Evolutionary conservation across 768 basidiomycete species (phyloP), one percentile per base, ranked within the genome.

Genomic region (Podaxis sp.): DNA sequence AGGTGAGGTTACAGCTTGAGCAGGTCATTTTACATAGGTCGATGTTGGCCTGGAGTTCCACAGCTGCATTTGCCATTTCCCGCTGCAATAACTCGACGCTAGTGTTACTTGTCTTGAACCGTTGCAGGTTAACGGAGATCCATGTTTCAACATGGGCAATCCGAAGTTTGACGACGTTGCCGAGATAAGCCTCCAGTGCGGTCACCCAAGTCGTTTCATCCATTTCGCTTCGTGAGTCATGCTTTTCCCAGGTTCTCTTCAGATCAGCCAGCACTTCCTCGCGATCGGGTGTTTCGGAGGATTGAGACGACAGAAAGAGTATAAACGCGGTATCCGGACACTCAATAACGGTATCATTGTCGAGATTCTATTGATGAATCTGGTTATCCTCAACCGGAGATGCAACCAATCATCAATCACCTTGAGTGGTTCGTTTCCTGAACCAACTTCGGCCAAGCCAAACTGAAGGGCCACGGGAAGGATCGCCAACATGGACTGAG

Each of bases 1-100:
- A 88, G 21, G 71, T 63, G 1, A 87, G 70, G 44, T 80, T 75
- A 65, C 87, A 88, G 3, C 59, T 59, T 1, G 63, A 62, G 63
- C 87, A 88, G 52, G 75, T 72, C 61, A 76, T 64, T 51, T 74
- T 74, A 68, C 87, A 88, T 1, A 86, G 67, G 60, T 82, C 77
- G 0, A 82, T 69, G 48, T 71, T 77, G 3, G 74, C 69, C 61
- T 70, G 76, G 62, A 87, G 63, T 28, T 82, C 81, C 2, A 85
- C 76, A 5, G 72, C 69, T 3, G 74, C 64, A 13, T 57, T 72
- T 16, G 82, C 78, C 53, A 83, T 77, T 2, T 70, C 64, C 55
- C 84, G 73, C 10, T 73, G 73, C 14, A 88, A 63, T 1, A 73
- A 72, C 25, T 77, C 77, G 9, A 86, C 74, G 44, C 76, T 71